A percentile compares a stretch with the other conserved stretches of the same genome.
Conservation (phyloP, 116 monocot genomes). For the Trichopus zeylanicus region DNA sequence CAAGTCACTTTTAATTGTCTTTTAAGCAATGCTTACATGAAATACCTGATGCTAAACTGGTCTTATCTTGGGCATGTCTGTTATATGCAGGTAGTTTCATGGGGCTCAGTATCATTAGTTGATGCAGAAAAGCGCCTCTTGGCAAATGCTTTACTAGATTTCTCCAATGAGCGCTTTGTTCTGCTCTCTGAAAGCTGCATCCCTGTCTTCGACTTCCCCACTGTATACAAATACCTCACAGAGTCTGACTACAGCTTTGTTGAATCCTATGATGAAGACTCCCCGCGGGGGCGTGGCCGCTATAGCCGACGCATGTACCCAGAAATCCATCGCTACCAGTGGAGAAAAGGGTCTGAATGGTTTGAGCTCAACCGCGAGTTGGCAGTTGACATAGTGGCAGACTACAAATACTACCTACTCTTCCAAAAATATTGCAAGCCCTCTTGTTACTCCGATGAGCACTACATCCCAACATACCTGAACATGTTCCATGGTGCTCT, state of each 20-base stretch:
- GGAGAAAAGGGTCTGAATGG: conserved; percentile 59
- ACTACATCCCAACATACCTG: no score
- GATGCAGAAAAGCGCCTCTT: conserved; percentile 56
- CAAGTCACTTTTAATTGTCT: no score
- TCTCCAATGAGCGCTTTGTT: conserved; percentile 37
- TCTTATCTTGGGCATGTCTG: no score
- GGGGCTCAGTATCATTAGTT: conserved; percentile 12
- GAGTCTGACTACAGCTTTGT: conserved; percentile 41
- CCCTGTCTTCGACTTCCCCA: no score
- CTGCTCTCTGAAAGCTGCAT: no score
- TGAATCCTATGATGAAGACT: conserved; percentile 36
- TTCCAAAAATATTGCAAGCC: conserved; percentile 40
- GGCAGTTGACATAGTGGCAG: conserved; percentile 30
- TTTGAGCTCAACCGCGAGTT: conserved; percentile 25
- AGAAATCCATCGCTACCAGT: conserved; percentile 14
- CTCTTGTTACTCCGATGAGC: no score
- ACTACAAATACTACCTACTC: conserved; percentile 29
- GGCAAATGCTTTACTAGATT: conserved; percentile 53
- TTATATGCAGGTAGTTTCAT: no score
- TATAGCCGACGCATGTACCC: conserved; percentile 42
- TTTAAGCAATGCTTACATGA: no score
- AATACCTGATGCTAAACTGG: no score
- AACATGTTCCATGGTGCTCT: no score
- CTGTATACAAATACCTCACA: conserved; percentile 35
- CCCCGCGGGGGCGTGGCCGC: conserved; percentile 32